Conservation (phyloP, 257 asterid genomes). For the Linderniella brevidens region DNA sequence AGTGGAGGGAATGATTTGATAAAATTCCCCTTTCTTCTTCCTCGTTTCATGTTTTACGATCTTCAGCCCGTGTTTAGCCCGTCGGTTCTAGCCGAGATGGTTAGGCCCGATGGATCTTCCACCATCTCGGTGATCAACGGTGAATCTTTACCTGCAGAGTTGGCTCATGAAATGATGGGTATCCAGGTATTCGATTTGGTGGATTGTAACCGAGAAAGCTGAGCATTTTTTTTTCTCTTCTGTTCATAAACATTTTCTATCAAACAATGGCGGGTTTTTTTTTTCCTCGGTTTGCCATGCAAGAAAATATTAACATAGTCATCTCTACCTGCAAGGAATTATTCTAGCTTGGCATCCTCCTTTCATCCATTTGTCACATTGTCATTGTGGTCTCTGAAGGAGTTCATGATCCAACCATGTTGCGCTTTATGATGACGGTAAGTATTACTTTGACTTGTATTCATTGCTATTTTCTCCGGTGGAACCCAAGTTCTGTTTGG, state of each 20-base stretch:
- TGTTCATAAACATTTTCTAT: not conserved
- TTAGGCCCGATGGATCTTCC: slow-evolving; percentile 84
- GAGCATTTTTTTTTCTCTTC: not conserved
- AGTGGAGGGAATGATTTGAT: not conserved
- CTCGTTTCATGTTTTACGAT: not conserved
- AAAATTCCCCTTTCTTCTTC: not conserved
- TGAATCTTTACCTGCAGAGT: slow-evolving; percentile 77
- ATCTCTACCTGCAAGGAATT: slow-evolving; percentile 38
- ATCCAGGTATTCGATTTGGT: slow-evolving; percentile 53
- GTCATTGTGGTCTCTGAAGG: slow-evolving; percentile 82
- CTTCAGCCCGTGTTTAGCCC: slow-evolving; percentile 90
- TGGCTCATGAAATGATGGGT: slow-evolving; percentile 86
- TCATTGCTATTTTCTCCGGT: not conserved
- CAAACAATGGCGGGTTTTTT: too few species aligned
- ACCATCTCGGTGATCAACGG: slow-evolving; percentile 59
- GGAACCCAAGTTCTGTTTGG: not conserved
- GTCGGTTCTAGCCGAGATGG: slow-evolving; percentile 80
- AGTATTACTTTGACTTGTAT: slow-evolving; percentile 8
- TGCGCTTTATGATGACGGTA: slow-evolving; percentile 89
- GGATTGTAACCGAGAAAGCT: not conserved
- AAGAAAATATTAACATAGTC: too few species aligned
- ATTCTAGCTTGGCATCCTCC: slow-evolving; percentile 87
- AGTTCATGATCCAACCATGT: slow-evolving; percentile 69
- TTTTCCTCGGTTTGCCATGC: too few species aligned
- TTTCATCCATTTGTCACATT: slow-evolving; percentile 72